Base-by-base conservation (phyloP, 345 rosid genomes). In the Diplotaxis tenuifolia region DNA sequence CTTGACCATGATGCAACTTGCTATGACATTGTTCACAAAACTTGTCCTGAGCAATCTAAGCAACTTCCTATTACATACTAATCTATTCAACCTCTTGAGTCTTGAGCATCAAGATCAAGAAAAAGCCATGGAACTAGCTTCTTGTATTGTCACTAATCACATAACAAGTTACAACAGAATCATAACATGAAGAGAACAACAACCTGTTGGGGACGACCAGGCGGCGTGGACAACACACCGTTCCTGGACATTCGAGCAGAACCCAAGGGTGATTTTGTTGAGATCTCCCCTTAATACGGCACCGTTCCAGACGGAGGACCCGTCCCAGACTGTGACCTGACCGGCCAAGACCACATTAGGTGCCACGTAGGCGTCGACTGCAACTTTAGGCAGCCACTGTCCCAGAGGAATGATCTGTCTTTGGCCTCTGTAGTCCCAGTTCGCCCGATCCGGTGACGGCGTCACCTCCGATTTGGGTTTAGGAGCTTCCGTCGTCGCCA, bases 371-470 rank as follows among this genome's bases (percentile, higher is more conserved):
- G 97, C 97, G 52, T 96, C 98, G 19, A 96, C 99, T 5, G 98
- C 93, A n/a, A 96, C 76, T 81, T 92, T 92, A 2, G 97, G 98
- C 9, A 86, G 67, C 99, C 99, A 92, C 83, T 92, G 97, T 0
- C 97, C 97, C 72, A 96, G 75, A 29, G 99, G 99, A 29, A 92
- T 90, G 71, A 90, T 90, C 89, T 81, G 83, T 75, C 97, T 81
- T 82, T 96, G 98, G 52, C 98, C 99, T 78, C 98, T 81, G 77
- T 92, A 96, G 79, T 96, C 99, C 99, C 98, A 96, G 22, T 88
- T 90, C 76, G 86, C 88, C 38, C 92, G 89, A 87, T 95, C 97
- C 76, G 83, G 66, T 57, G 90, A 90, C 34, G 90, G 90, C 74
- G 83, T 75, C 56, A 92, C 81, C 67, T 85, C 14, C 71, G 58